A percentile compares a stretch with the other conserved stretches of the same genome.
These are phyloP conservation scores for Pisolithus sp. DNA, from an alignment of 768 basidiomycete genomes.

Conservation along the genomic window DNA sequence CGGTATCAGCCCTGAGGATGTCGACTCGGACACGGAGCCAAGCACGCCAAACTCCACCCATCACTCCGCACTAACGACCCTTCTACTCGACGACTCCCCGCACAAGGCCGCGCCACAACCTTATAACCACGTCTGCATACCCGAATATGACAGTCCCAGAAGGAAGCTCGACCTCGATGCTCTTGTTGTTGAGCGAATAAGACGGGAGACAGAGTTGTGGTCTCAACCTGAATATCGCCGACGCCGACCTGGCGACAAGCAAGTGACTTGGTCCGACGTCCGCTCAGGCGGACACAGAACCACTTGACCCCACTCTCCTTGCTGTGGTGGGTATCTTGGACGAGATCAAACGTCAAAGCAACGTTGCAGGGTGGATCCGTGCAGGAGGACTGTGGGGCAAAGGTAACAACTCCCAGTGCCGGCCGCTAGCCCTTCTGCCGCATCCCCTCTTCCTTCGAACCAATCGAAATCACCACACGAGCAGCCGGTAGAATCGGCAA, in stretches of 20 bases:
- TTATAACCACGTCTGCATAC: conserved; percentile 74
- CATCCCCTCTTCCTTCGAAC: not conserved
- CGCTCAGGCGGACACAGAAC: conserved; percentile 5
- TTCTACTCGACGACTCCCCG: conserved; percentile 48
- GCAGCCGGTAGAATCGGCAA: not conserved
- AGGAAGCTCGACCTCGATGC: conserved; percentile 34
- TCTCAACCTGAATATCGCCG: not conserved
- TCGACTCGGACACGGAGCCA: not conserved
- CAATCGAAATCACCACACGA: not conserved
- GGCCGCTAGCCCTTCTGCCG: not conserved
- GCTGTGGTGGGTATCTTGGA: conserved; percentile 66
- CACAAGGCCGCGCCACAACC: conserved; percentile 63
- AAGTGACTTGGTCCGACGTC: not conserved
- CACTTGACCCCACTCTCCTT: conserved; percentile 47
- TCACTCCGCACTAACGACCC: conserved; percentile 42
- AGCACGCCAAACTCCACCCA: not conserved
- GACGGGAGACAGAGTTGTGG: not conserved
- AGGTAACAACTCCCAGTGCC: not conserved
- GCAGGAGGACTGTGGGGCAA: conserved; percentile 41
- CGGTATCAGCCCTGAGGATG: not conserved
- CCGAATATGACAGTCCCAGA: conserved; percentile 50
- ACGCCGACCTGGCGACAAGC: too few species aligned
- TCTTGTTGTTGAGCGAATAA: conserved; percentile 8
- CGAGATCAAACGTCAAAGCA: conserved; percentile 48
- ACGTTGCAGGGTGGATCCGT: conserved; percentile 64